Conservation (phyloP, 768 basidiomycete genomes). For the Tricholoma sp. region DNA sequence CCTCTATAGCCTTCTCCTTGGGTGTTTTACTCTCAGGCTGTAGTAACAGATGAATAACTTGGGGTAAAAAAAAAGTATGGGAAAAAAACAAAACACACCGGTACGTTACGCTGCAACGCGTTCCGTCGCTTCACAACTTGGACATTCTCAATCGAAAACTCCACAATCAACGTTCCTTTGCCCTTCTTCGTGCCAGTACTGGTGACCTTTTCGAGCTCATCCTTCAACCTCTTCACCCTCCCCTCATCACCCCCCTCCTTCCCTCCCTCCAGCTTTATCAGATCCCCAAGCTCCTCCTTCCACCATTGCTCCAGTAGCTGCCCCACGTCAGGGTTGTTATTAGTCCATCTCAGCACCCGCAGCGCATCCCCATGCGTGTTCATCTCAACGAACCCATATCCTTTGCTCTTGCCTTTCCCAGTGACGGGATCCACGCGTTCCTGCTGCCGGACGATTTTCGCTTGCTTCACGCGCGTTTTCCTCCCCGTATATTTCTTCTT, state of each 20-base stretch:
- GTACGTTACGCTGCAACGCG: constrained; percentile 38
- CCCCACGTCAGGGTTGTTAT: constrained; percentile 73
- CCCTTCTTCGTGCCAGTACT: constrained; percentile 29
- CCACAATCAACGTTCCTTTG: constrained; percentile 67
- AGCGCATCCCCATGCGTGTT: constrained; percentile 84
- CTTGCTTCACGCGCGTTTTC: constrained; percentile 65
- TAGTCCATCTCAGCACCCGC: constrained; percentile 89
- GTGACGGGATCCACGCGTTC: constrained; percentile 89
- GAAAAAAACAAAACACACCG: constrained; percentile 16
- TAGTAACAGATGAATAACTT: background rate
- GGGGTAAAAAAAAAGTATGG: background rate
- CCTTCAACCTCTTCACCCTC: constrained; percentile 54
- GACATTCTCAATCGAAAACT: constrained; percentile 94
- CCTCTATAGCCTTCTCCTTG: constrained; percentile 8
- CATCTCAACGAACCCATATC: constrained; percentile 96
- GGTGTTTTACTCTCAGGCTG: constrained; percentile 8
- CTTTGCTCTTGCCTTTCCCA: constrained; percentile 83
- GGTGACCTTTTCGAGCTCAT: constrained; percentile 39
- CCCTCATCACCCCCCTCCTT: constrained; percentile 41
- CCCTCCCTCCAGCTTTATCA: constrained; percentile 49
- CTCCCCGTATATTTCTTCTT: constrained; percentile 24
- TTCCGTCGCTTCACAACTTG: constrained; percentile 80
- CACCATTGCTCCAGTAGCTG: constrained; percentile 77
- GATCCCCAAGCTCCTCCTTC: constrained; percentile 68
- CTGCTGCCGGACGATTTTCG: constrained; percentile 86